Base-by-base conservation (phyloP, 768 basidiomycete genomes). In the Mycena albidolilacea region DNA sequence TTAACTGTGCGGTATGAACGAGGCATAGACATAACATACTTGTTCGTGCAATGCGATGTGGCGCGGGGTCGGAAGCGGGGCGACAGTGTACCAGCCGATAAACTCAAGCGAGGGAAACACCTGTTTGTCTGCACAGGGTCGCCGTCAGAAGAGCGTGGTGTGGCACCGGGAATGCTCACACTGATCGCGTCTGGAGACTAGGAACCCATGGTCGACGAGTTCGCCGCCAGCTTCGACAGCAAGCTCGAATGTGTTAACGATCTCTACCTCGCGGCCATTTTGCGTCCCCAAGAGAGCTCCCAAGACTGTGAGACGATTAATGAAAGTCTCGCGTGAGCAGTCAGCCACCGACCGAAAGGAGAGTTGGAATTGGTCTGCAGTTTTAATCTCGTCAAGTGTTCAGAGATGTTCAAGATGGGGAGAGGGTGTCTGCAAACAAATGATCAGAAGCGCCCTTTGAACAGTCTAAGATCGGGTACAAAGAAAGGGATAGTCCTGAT, bases 41-140 rank as follows among this genome's bases (percentile, higher is more conserved):
- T 98, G 96, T 80, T 95, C 92, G 80, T 98, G 96, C 19, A 99
- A 87, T 1, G 89, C 86, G 57, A 96, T 91, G 78, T 99, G 96
- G 21, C 85, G 85, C n/a, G 88, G 78, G 1, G 92, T 92, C 0
- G 96, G 96, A 12, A 86, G 84, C n/a, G 88, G 80, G 17, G 95
- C 92, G 55, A 97, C 92, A 0, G 94, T 95, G 82, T 99, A 99
- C 98, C 98, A 99, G 9, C 98, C 98, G 63, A 99, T 94, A 79
- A 99, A 93, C 79, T 99, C 98, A 43, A 99, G 88, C 0, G 97
- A 96, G 12, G 98, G 98, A 81, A 99, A 99, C 23, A 99, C 97
- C 83, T 98, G 97, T 82, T 97, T 97, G 87, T 97, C 97, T 99
- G 55, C 76, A 62, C 58, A 35, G 58, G 37, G 54, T n/a, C n/a